Evolutionary conservation across 1,284 basidiomycete genomes (phyloP).

Genomic region (Fistulina hepatica): DNA sequence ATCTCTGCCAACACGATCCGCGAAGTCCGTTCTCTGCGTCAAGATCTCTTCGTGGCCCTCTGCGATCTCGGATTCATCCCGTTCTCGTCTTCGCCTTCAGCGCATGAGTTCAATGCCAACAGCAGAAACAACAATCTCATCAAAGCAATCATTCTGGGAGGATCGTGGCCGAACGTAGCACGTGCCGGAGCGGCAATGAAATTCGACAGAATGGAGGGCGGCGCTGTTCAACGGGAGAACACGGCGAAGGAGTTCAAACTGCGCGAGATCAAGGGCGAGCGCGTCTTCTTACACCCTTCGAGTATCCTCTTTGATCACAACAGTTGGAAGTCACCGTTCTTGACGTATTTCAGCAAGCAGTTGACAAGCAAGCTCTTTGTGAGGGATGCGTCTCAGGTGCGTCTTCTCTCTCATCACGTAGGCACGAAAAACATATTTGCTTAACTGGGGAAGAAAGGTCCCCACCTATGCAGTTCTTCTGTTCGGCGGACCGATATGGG

Average conservation of each 20-base stretch:
- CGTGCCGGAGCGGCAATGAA: constrained; percentile 71
- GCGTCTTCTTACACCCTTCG: constrained; percentile 80
- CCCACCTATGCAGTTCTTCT: constrained; percentile 78
- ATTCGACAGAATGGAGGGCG: constrained; percentile 74
- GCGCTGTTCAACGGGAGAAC: constrained; percentile 74
- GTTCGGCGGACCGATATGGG: constrained; percentile 72
- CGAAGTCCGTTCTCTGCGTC: constrained; percentile 73
- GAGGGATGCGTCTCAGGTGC: constrained; percentile 80
- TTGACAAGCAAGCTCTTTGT: constrained; percentile 82
- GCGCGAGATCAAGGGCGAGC: constrained; percentile 47
- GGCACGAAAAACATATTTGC: constrained; percentile 1
- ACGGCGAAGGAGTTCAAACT: constrained; percentile 74
- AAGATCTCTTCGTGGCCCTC: constrained; percentile 70
- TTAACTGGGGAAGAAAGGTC: constrained; percentile 33
- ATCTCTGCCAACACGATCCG: constrained; percentile 67
- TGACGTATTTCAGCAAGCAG: constrained; percentile 78
- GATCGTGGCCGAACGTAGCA: constrained; percentile 72
- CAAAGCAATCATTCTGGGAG: constrained; percentile 75
- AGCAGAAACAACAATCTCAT: constrained; percentile 59
- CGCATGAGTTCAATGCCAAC: constrained; percentile 46
- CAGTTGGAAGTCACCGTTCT: constrained; percentile 68
- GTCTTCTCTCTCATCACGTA: constrained; percentile 9
- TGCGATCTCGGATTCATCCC: constrained; percentile 65
- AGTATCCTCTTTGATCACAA: constrained; percentile 71
- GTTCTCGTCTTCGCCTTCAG: constrained; percentile 31